phyloP scores from a whole-genome alignment of 108 stramenopile species.

The Fragilaria radians region DNA sequence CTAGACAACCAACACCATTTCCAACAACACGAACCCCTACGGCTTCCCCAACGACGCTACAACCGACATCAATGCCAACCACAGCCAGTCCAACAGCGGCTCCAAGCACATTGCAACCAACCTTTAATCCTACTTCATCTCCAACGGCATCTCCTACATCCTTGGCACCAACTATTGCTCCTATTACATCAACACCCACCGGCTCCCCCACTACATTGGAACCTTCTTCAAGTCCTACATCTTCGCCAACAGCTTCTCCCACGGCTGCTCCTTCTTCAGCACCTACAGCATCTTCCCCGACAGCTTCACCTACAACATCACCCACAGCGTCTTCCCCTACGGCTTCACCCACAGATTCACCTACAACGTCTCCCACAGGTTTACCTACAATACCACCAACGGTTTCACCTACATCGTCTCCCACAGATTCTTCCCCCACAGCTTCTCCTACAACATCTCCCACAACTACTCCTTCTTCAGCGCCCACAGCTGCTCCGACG shows the following conservation, averaged over 20 bases:
- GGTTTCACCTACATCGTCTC: neutral
- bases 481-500: neutral
- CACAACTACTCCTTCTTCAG: neutral
- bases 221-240: neutral
- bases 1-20: neutral
- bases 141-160: slow-evolving; percentile 4
- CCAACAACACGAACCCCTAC: neutral
- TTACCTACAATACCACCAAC: neutral
- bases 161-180: neutral
- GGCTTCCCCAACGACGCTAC: neutral
- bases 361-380: slow-evolving; percentile 4
- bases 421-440: neutral
- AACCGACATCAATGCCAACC: neutral
- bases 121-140: neutral
- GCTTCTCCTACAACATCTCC: slow-evolving; percentile 1
- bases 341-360: slow-evolving; percentile 7
- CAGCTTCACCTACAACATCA: slow-evolving; percentile 5
- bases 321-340: slow-evolving; percentile 3
- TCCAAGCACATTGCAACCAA: neutral
- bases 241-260: slow-evolving; percentile 4
- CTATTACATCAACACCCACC: neutral
- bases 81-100: neutral
- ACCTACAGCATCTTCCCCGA: neutral
- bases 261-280: neutral
- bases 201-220: neutral